These are phyloP conservation scores for Elaphomyces granulatus DNA, from an alignment of 495 filamentous ascomycete species.

Conservation along the genomic window DNA sequence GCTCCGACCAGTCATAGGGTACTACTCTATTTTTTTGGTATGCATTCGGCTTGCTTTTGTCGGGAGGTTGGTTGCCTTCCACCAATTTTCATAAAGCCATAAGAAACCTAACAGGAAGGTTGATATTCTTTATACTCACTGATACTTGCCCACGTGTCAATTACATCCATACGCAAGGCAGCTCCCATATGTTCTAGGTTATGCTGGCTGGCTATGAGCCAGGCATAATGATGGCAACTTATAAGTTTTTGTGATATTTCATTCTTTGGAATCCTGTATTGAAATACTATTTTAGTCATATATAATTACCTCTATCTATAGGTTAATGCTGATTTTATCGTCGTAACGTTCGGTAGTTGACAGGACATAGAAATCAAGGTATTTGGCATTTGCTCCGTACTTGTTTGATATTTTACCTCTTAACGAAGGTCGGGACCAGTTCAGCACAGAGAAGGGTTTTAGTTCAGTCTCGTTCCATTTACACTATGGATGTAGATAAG, in stretches of 20 bases:
- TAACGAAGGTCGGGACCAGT: no score
- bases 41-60: neutral
- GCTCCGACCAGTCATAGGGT: slow-evolving; percentile 10
- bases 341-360: no score
- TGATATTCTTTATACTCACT: neutral
- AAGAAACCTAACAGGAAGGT: neutral
- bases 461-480: no score
- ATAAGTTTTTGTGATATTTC: neutral
- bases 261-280: neutral
- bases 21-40: no score
- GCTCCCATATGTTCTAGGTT: neutral
- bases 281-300: neutral
- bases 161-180: neutral
- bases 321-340: neutral
- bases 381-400: no score
- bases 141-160: neutral
- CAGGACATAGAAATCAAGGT: no score
- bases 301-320: neutral
- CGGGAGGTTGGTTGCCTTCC: neutral
- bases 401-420: no score
- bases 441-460: no score
- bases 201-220: neutral
- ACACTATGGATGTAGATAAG: no score
- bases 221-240: neutral
- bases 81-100: neutral